These are phyloP conservation scores for Triticum urartu DNA, from an alignment of 176 grass and related monocot genomes.

Conservation along the genomic window DNA sequence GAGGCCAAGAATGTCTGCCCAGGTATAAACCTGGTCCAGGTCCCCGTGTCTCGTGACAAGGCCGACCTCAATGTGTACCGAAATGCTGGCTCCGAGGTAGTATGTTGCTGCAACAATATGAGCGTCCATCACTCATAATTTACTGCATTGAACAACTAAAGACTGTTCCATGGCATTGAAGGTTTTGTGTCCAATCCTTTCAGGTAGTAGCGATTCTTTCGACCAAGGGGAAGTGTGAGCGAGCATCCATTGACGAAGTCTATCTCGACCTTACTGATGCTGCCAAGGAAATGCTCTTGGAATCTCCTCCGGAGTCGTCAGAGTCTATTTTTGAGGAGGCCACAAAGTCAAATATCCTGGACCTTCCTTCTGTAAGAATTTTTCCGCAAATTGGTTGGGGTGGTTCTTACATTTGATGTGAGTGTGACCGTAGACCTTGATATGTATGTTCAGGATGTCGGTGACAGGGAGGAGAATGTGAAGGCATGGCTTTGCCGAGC, in stretches of 20 bases:
- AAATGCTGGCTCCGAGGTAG: constrained; percentile 71
- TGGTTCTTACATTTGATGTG: background rate
- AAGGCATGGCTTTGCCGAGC: constrained; percentile 65
- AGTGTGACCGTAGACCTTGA: constrained; percentile 7
- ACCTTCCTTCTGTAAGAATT: constrained; percentile 57
- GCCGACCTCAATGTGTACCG: constrained; percentile 87
- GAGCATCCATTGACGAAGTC: constrained; percentile 93
- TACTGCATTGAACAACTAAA: background rate
- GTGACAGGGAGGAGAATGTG: constrained; percentile 56
- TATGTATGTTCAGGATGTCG: constrained; percentile 40
- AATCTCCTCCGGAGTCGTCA: constrained; percentile 49
- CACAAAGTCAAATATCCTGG: constrained; percentile 71
- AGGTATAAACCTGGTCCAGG: constrained; percentile 76
- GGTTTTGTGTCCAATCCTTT: background rate
- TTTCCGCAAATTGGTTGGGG: background rate
- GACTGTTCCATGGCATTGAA: background rate
- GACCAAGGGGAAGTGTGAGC: constrained; percentile 84
- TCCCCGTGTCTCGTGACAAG: constrained; percentile 87
- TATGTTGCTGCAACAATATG: background rate
- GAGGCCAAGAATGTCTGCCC: constrained; percentile 79
- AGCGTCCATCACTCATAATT: background rate
- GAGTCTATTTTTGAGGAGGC: constrained; percentile 61
- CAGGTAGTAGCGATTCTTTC: constrained; percentile 81
- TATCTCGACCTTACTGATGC: constrained; percentile 95
- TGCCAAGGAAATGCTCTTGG: constrained; percentile 76